Evolutionary conservation across 106 monocot species (phyloP).

Genomic region (Apostasia shenzhenica): DNA sequence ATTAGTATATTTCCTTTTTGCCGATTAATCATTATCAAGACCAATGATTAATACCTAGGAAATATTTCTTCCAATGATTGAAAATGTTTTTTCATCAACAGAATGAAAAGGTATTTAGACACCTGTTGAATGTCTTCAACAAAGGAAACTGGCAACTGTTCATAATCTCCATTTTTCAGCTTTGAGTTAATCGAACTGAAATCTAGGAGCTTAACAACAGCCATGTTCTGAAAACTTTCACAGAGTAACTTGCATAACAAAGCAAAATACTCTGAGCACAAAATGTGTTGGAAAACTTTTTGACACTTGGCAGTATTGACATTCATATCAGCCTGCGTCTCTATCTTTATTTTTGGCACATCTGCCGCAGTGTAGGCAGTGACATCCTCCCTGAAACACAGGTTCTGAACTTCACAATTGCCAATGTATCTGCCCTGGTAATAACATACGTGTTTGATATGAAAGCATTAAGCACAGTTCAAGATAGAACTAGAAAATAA

Average conservation of each 20-base stretch:
- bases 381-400: not conserved
- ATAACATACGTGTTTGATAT: conserved; percentile 2
- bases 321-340: conserved; percentile 11
- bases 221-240: conserved; percentile 38
- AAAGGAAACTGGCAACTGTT: conserved; percentile 31
- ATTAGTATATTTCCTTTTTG: too few species aligned
- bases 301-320: conserved; percentile 45
- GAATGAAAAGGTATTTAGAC: conserved; percentile 2
- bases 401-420: conserved; percentile 3
- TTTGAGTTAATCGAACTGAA: conserved; percentile 46
- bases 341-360: conserved; percentile 9
- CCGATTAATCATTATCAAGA: too few species aligned
- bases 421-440: conserved; percentile 24
- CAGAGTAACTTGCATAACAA: conserved; percentile 59
- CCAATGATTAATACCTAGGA: too few species aligned
- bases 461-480: not conserved
- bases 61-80: too few species aligned
- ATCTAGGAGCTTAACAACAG: conserved; percentile 29
- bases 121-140: conserved; percentile 71
- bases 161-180: conserved; percentile 59
- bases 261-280: conserved; percentile 64
- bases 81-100: not conserved
- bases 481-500: not conserved
- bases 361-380: not conserved
- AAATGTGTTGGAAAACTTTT: conserved; percentile 43